Evolutionary conservation across 1,284 basidiomycete genomes (phyloP).

Genomic region (Flammula alnicola): DNA sequence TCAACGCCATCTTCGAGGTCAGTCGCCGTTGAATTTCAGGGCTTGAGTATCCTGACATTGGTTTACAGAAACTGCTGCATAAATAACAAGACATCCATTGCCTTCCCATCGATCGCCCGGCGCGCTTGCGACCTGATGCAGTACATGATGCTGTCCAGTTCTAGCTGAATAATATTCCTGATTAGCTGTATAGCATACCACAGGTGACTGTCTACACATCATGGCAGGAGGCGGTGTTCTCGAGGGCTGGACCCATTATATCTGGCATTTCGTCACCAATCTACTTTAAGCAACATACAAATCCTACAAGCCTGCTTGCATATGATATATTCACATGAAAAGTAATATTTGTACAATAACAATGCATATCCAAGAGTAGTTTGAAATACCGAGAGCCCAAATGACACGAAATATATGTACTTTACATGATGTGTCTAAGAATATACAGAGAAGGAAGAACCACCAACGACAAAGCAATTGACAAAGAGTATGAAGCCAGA

Average conservation of each 20-base stretch:
- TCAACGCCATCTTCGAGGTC: conserved; percentile 50
- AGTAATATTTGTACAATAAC: conserved; percentile 24
- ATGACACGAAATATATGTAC: conserved; percentile 6
- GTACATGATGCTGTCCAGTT: conserved; percentile 40
- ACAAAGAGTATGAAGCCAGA: conserved; percentile 5
- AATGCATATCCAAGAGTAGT: conserved; percentile 9
- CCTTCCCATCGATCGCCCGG: conserved; percentile 62
- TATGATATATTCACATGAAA: too few relatives aligned
- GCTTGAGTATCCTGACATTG: not conserved
- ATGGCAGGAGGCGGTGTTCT: conserved; percentile 66
- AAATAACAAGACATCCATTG: conserved; percentile 60
- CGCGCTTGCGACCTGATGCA: conserved; percentile 62
- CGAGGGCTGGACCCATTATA: conserved; percentile 74
- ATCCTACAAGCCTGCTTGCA: too few relatives aligned
- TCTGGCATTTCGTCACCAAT: conserved; percentile 62
- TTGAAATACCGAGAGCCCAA: not conserved
- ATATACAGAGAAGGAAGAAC: conserved; percentile 11
- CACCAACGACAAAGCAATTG: conserved; percentile 8
- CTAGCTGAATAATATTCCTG: not conserved
- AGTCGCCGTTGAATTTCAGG: conserved; percentile 9
- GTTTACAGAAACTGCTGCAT: too few relatives aligned
- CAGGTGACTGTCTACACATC: conserved; percentile 68
- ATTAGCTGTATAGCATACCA: conserved; percentile 45
- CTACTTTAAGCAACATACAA: too few relatives aligned
- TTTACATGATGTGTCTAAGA: conserved; percentile 8